These are phyloP conservation scores for Acanthochlamys bracteata DNA, from an alignment of 106 monocot species.

Conservation along the genomic window DNA sequence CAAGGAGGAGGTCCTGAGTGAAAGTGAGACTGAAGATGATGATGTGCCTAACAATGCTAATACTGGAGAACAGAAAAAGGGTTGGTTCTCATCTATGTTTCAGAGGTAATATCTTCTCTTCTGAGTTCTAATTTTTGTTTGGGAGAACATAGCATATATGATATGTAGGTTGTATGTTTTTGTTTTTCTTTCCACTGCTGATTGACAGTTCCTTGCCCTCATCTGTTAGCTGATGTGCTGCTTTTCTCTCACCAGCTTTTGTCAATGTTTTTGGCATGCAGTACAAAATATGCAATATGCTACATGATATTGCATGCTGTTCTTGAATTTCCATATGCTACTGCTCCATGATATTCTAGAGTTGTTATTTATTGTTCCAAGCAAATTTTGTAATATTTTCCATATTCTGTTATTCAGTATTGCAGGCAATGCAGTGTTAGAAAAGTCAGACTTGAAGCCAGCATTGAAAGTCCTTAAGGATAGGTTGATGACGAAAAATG, in stretches of 20 bases:
- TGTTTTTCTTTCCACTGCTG: no score
- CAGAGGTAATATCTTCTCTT: slow-evolving; percentile 52
- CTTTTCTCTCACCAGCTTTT: no score
- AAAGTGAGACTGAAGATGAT: slow-evolving; percentile 77
- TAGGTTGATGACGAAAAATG: slow-evolving; percentile 95
- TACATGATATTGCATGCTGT: no score
- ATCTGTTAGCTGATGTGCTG: no score
- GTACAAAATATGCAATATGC: no score
- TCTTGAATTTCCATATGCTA: no score
- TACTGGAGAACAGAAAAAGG: slow-evolving; percentile 55
- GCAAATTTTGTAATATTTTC: not conserved
- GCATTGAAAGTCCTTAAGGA: slow-evolving; percentile 95
- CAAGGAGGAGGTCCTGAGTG: slow-evolving; percentile 66
- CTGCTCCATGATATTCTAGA: no score
- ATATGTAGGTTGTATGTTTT: no score
- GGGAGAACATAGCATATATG: no score
- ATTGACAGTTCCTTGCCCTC: no score
- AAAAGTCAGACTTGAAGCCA: slow-evolving; percentile 81
- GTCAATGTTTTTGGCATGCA: no score
- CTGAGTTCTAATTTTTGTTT: no score
- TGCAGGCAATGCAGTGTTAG: slow-evolving; percentile 73
- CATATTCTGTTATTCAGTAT: slow-evolving; percentile 35
- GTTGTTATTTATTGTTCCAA: not conserved
- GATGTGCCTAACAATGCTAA: slow-evolving; percentile 40
- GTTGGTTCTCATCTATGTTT: slow-evolving; percentile 90